A percentile compares a stretch with the other conserved stretches of the same genome.
phyloP scores from a whole-genome alignment of 352 stramenopile species.

The Phytophthora hibernalis region DNA sequence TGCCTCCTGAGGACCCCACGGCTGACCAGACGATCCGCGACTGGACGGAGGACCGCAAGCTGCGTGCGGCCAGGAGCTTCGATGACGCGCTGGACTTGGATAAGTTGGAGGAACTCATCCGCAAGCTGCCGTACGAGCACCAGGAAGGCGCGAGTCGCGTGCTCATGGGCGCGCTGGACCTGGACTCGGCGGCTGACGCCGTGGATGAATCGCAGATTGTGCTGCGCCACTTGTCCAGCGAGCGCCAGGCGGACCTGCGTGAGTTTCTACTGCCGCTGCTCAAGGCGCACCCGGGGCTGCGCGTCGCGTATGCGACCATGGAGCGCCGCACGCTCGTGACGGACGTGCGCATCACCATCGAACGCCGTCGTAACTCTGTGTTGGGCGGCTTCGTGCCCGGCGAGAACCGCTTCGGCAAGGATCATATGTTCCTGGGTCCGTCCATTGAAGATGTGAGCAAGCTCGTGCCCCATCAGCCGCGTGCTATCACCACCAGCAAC shows the following conservation, averaged over 20 bases:
- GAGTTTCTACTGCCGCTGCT: slow-evolving; percentile 75
- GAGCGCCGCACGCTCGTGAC: slow-evolving; percentile 79
- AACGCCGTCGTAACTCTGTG: slow-evolving; percentile 71
- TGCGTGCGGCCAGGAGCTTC: slow-evolving; percentile 50
- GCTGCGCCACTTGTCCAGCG: slow-evolving; percentile 56
- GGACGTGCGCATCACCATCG: slow-evolving; percentile 81
- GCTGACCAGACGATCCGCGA: slow-evolving; percentile 69
- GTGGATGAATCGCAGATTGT: slow-evolving; percentile 78
- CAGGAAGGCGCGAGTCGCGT: slow-evolving; percentile 72
- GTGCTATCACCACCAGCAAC: slow-evolving; percentile 56
- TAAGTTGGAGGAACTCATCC: slow-evolving; percentile 55
- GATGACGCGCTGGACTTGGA: slow-evolving; percentile 52
- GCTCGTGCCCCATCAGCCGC: slow-evolving; percentile 71
- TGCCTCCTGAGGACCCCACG: slow-evolving; percentile 60
- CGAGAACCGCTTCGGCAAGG: slow-evolving; percentile 70
- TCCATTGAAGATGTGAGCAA: slow-evolving; percentile 69
- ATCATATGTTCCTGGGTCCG: slow-evolving; percentile 77
- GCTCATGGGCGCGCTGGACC: slow-evolving; percentile 58
- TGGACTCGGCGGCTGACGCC: slow-evolving; percentile 43
- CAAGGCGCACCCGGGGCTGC: slow-evolving; percentile 72
- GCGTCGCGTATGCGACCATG: slow-evolving; percentile 74
- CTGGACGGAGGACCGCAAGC: slow-evolving; percentile 72
- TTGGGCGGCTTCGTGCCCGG: slow-evolving; percentile 57
- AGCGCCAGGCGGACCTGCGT: slow-evolving; percentile 63
- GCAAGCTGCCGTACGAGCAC: slow-evolving; percentile 72